phyloP scores from a whole-genome alignment of 371 early-diverging fungal genomes.

The Conidiobolus incongruus region DNA sequence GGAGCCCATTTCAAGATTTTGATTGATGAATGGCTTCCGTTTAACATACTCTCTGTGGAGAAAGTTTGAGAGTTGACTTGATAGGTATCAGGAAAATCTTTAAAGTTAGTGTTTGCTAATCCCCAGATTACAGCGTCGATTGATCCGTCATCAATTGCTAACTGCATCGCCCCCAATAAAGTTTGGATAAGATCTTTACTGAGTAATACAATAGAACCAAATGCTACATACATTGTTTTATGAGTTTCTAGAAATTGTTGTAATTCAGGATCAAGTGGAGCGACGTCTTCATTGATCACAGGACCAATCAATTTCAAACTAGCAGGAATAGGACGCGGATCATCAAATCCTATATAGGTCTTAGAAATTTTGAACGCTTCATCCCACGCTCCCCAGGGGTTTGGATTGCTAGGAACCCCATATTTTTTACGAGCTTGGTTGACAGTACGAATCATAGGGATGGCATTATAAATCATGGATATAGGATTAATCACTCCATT shows the following conservation, averaged over 20 bases:
- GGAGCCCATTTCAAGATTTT: too few species aligned
- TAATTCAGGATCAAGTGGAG: neutral
- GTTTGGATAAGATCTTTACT: too few species aligned
- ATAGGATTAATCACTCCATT: neutral
- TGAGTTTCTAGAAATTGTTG: neutral
- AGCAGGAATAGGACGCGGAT: neutral
- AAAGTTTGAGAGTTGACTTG: neutral
- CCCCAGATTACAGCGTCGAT: neutral
- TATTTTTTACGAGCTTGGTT: neutral
- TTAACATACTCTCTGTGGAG: neutral
- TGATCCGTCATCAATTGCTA: neutral
- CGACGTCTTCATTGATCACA: neutral
- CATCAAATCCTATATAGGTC: conserved; percentile 1
- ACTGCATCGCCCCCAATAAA: too few species aligned
- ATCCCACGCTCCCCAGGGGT: neutral
- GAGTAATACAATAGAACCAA: neutral
- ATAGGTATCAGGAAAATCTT: neutral
- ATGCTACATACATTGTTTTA: neutral
- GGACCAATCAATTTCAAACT: conserved; percentile 1
- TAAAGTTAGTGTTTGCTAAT: neutral
- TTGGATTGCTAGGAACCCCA: neutral
- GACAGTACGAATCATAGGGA: neutral
- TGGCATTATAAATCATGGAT: neutral
- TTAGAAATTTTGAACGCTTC: neutral
- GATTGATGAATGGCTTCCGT: too few species aligned